These are phyloP conservation scores for Hygrocybe punicea DNA, from an alignment of 768 basidiomycete genomes.

Conservation along the genomic window DNA sequence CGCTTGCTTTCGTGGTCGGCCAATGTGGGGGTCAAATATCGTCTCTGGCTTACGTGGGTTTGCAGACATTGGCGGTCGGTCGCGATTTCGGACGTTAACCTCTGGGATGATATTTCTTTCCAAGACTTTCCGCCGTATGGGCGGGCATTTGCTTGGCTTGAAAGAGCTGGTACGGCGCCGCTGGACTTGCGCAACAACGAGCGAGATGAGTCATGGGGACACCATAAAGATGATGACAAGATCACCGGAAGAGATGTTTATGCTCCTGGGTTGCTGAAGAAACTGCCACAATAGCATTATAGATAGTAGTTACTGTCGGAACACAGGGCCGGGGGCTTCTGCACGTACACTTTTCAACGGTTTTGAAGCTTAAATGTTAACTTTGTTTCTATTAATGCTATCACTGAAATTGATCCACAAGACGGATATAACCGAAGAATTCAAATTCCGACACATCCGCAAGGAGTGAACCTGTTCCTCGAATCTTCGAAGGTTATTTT, in stretches of 20 bases:
- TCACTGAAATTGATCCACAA: too few relatives aligned
- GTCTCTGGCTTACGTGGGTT: constrained; percentile 55
- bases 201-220: constrained; percentile 23
- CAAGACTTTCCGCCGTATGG: constrained; percentile 48
- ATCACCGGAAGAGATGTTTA: constrained; percentile 44
- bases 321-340: too few relatives aligned
- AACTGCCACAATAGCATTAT: too few relatives aligned
- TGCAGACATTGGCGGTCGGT: constrained; percentile 55
- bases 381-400: too few relatives aligned
- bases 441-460: too few relatives aligned
- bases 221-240: constrained; percentile 20
- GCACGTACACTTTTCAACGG: too few relatives aligned
- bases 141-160: constrained; percentile 54
- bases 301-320: too few relatives aligned
- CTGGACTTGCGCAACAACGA: constrained; percentile 65
- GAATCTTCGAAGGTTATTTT: too few relatives aligned
- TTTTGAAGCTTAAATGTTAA: too few relatives aligned
- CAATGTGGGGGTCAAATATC: constrained; percentile 33
- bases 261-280: constrained; percentile 49
- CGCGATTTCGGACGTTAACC: constrained; percentile 45
- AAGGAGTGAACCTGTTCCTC: too few relatives aligned
- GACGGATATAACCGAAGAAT: too few relatives aligned
- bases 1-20: constrained; percentile 57
- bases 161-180: constrained; percentile 51
- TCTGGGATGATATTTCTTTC: constrained; percentile 70